A percentile compares a stretch with the other conserved stretches of the same genome.
Conservation (phyloP, 768 basidiomycete genomes). For the Cubamyces sp. region DNA sequence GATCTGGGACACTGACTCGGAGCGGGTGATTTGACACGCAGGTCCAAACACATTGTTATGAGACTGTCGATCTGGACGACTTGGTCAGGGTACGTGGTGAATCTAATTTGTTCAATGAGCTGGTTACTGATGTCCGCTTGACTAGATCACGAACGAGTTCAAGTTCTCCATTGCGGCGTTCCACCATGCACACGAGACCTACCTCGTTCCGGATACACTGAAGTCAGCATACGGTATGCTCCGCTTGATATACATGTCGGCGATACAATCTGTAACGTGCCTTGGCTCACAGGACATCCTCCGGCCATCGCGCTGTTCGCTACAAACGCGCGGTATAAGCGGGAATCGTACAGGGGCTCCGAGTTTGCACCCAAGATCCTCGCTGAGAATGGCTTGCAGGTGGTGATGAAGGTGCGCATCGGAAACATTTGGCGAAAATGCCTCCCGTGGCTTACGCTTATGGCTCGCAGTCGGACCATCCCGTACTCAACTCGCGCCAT, state of each 20-base stretch:
- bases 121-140: not conserved
- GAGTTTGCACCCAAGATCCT: slow-evolving; percentile 68
- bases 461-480: slow-evolving; percentile 46
- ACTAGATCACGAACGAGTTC: slow-evolving; percentile 86
- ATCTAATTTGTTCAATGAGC: not conserved
- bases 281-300: slow-evolving; percentile 43
- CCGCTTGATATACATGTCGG: too few relatives aligned
- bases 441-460: not conserved
- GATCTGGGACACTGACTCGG: not conserved
- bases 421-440: not conserved
- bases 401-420: slow-evolving; percentile 59
- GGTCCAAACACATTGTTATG: slow-evolving; percentile 63
- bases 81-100: slow-evolving; percentile 38
- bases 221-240: slow-evolving; percentile 62
- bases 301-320: slow-evolving; percentile 84
- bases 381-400: slow-evolving; percentile 55
- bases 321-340: slow-evolving; percentile 68
- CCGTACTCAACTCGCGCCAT: slow-evolving; percentile 55
- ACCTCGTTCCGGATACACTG: slow-evolving; percentile 81
- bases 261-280: not conserved
- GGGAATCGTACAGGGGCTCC: slow-evolving; percentile 65
- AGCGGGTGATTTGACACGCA: slow-evolving; percentile 21
- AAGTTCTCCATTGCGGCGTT: slow-evolving; percentile 80
- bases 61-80: slow-evolving; percentile 68
- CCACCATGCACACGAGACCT: slow-evolving; percentile 89